A percentile compares a stretch with the other conserved stretches of the same genome.
phyloP scores from a whole-genome alignment of 768 basidiomycete genomes.

The Rhodotorula diobovata region DNA sequence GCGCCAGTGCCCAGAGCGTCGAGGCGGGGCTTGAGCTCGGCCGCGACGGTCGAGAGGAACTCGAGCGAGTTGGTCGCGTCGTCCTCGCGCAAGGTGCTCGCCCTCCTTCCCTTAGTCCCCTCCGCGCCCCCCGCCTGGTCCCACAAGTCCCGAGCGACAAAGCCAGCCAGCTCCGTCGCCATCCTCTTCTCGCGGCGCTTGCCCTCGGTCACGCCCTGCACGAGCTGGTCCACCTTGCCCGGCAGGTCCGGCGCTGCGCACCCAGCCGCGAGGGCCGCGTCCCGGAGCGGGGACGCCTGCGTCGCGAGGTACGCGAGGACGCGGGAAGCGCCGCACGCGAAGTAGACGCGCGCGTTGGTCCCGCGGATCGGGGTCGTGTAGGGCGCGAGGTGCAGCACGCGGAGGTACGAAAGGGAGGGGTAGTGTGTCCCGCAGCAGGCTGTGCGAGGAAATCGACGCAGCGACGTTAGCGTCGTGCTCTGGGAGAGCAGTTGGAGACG shows the following conservation, averaged over 20 bases:
- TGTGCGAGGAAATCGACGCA: slow-evolving; percentile 16
- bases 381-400: slow-evolving; percentile 63
- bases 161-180: slow-evolving; percentile 60
- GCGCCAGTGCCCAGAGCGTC: neutral
- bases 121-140: neutral
- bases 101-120: neutral
- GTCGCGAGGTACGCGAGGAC: slow-evolving; percentile 61
- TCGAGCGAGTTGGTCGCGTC: slow-evolving; percentile 41
- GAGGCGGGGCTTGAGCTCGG: slow-evolving; percentile 15
- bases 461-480: too few species aligned
- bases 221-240: slow-evolving; percentile 62
- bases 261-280: slow-evolving; percentile 60
- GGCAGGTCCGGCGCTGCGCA: slow-evolving; percentile 65
- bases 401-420: slow-evolving; percentile 56
- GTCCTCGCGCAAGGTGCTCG: slow-evolving; percentile 33
- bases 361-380: slow-evolving; percentile 63
- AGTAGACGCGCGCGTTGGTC: slow-evolving; percentile 69
- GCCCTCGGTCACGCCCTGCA: slow-evolving; percentile 63
- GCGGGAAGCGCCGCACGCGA: slow-evolving; percentile 69
- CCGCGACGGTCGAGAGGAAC: slow-evolving; percentile 34
- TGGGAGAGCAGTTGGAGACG: neutral
- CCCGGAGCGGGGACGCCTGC: slow-evolving; percentile 58
- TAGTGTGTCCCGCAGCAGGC: slow-evolving; percentile 82
- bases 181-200: slow-evolving; percentile 57
- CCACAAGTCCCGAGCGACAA: slow-evolving; percentile 42